phyloP scores from a whole-genome alignment of 2,329 filamentous ascomycete species.

The Penicillium brasilianum region DNA sequence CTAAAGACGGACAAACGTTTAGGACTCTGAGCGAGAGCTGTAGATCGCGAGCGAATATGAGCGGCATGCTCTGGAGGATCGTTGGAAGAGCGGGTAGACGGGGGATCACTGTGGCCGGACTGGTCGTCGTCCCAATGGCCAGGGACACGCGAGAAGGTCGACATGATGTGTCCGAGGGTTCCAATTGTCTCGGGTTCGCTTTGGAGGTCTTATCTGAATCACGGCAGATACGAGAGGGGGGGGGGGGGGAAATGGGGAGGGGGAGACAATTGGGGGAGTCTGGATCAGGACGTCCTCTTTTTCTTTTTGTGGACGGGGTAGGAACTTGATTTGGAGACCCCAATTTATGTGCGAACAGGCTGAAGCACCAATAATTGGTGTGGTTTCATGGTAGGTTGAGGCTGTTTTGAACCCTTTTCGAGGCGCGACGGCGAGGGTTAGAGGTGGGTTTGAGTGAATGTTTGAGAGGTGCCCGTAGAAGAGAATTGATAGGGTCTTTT shows the following conservation, averaged over 20 bases:
- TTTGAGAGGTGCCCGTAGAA: background rate
- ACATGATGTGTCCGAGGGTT: slow-evolving; percentile 6
- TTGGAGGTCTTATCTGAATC: slow-evolving; percentile 2
- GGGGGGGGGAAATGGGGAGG: background rate
- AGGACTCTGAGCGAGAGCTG: slow-evolving; percentile 43
- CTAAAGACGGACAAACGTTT: slow-evolving; percentile 48
- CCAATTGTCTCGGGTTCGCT: background rate
- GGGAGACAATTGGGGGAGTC: background rate
- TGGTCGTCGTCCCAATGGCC: slow-evolving; percentile 33
- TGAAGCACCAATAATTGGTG: slow-evolving; percentile 18
- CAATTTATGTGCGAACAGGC: slow-evolving; percentile 18
- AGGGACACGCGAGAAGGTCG: slow-evolving; percentile 11
- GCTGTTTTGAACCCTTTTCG: slow-evolving; percentile 6
- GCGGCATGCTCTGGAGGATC: slow-evolving; percentile 41
- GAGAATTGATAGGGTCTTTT: slow-evolving; percentile 6
- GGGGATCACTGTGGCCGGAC: slow-evolving; percentile 32
- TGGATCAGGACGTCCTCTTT: background rate
- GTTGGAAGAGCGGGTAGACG: slow-evolving; percentile 39
- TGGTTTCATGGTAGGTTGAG: slow-evolving; percentile 27
- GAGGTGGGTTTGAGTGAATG: background rate
- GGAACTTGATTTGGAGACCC: background rate
- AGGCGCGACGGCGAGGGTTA: slow-evolving; percentile 7
- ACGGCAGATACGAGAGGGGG: background rate
- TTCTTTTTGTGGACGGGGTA: background rate
- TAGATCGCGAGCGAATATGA: slow-evolving; percentile 44